Base-by-base conservation (phyloP, 768 basidiomycete genomes). In the Hemileccinum impolitum region DNA sequence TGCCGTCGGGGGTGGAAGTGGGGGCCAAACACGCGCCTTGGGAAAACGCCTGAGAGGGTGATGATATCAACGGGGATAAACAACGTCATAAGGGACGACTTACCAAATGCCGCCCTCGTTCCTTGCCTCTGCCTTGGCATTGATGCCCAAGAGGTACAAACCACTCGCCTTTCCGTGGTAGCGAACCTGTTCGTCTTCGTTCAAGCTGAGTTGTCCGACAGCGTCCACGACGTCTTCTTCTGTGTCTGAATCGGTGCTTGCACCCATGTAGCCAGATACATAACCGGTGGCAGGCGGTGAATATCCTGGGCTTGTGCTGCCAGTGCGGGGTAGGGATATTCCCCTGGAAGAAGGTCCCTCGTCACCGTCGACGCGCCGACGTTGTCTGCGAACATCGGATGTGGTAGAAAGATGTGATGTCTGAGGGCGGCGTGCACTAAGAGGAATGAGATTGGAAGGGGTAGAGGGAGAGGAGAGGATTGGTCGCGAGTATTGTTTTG, bases 151-250 rank as follows among this genome's bases (percentile, higher is more conserved):
- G 48, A 93, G 72, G 65, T 93, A 82, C 53, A 93, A 66, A 2
- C 90, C 90, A 50, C 87, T 89, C 4, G 80, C 85, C 66, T 90
- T 89, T 25, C 91, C 90, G 59, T 94, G 92, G 65, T 85, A 94
- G 32, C 92, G 73, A 12, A 94, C 82, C 63, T 94, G 83, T 48
- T 82, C 78, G 46, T 93, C 87, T 70, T 94, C 92, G 59, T 94
- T 92, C 57, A 94, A 60, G 54, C 87, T 89, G 50, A 94, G 72
- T 68, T 94, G 90, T 3, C 92, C 92, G 5, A 93, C 78, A 25
- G 89, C 90, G 49, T 84, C 82, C 28, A 78, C 75, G 3, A 86
- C 63, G 45, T 77, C 75, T 37, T 73, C 74, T 39, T 76, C 75
- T 32, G 68, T 68, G 17, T 65, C 65, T 8, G 63, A 61, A 17